Percentiles rank a stretch among this genome's conserved stretches.
These are phyloP conservation scores for Rostrohypoxylon terebratum DNA, from an alignment of 495 filamentous ascomycete species.

Conservation along the genomic window DNA sequence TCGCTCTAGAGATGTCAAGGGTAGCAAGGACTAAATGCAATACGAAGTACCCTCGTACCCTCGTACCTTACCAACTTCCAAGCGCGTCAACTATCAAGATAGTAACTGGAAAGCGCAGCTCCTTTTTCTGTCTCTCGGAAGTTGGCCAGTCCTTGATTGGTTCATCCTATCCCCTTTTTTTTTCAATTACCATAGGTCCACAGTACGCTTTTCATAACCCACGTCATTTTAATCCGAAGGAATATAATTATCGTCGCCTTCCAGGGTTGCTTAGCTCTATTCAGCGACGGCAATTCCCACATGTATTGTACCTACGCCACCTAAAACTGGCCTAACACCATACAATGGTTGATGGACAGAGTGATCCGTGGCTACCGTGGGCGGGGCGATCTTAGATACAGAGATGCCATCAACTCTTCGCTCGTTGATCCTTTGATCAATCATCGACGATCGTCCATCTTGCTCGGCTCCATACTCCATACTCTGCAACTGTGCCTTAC, in stretches of 20 bases:
- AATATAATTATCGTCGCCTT: slow-evolving; percentile 27
- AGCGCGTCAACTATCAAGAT: slow-evolving; percentile 30
- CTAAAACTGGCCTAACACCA: not conserved
- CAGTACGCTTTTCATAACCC: slow-evolving; percentile 18
- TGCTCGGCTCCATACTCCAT: slow-evolving; percentile 16
- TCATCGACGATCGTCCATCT: slow-evolving; percentile 39
- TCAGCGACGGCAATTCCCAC: not conserved
- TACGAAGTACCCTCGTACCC: slow-evolving; percentile 34
- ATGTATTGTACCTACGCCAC: not conserved
- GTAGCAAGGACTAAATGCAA: slow-evolving; percentile 14
- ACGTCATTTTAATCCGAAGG: slow-evolving; percentile 39
- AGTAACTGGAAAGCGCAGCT: not conserved
- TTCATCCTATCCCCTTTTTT: slow-evolving; percentile 20
- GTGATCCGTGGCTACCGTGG: slow-evolving; percentile 16
- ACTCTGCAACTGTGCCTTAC: slow-evolving; percentile 9
- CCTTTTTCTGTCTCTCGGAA: slow-evolving; percentile 23
- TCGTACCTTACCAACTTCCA: slow-evolving; percentile 12
- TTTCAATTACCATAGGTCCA: slow-evolving; percentile 18
- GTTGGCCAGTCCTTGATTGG: slow-evolving; percentile 32
- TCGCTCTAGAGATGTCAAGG: slow-evolving; percentile 14
- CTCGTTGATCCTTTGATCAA: slow-evolving; percentile 30
- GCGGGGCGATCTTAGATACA: slow-evolving; percentile 26
- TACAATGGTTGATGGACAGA: not conserved
- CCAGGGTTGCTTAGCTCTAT: not conserved
- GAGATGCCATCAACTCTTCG: slow-evolving; percentile 23